Conservation (phyloP, 2,329 filamentous ascomycete species). For the Xylaria sp. region DNA sequence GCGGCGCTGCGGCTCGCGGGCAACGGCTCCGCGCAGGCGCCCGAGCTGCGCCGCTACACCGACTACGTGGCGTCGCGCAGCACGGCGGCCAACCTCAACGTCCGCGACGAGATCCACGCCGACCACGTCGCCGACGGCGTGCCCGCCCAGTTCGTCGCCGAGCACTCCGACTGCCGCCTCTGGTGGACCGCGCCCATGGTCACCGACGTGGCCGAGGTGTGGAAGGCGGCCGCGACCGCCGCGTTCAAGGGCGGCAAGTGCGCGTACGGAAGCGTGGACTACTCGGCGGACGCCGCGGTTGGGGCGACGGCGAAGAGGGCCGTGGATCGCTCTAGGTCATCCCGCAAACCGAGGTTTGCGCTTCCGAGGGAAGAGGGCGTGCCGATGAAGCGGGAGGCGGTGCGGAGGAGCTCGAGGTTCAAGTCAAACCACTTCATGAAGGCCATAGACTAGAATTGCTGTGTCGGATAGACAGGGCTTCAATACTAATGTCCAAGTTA, state of each 20-base stretch:
- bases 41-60: slow-evolving; percentile 38
- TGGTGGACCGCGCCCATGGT: slow-evolving; percentile 55
- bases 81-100: slow-evolving; percentile 41
- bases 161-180: slow-evolving; percentile 53
- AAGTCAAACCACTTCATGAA: slow-evolving; percentile 36
- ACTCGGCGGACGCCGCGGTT: slow-evolving; percentile 4
- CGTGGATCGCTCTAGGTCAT: slow-evolving; percentile 16
- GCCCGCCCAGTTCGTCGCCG: slow-evolving; percentile 52
- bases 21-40: slow-evolving; percentile 33
- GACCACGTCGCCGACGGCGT: slow-evolving; percentile 43
- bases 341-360: slow-evolving; percentile 27
- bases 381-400: slow-evolving; percentile 12
- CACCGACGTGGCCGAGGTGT: slow-evolving; percentile 48
- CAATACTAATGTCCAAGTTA: neutral
- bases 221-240: slow-evolving; percentile 47
- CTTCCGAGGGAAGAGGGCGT: slow-evolving; percentile 17
- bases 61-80: slow-evolving; percentile 39
- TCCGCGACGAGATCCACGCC: slow-evolving; percentile 43
- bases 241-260: slow-evolving; percentile 47
- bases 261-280: slow-evolving; percentile 40
- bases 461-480: neutral
- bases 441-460: slow-evolving; percentile 31
- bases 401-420: slow-evolving; percentile 21
- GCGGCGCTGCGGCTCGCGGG: too few relatives aligned
- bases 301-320: slow-evolving; percentile 20